Evolutionary conservation across 768 basidiomycete genomes (phyloP), one percentile per base, ranked within the genome.

Genomic region (Naganishia vaughanmartiniae): DNA sequence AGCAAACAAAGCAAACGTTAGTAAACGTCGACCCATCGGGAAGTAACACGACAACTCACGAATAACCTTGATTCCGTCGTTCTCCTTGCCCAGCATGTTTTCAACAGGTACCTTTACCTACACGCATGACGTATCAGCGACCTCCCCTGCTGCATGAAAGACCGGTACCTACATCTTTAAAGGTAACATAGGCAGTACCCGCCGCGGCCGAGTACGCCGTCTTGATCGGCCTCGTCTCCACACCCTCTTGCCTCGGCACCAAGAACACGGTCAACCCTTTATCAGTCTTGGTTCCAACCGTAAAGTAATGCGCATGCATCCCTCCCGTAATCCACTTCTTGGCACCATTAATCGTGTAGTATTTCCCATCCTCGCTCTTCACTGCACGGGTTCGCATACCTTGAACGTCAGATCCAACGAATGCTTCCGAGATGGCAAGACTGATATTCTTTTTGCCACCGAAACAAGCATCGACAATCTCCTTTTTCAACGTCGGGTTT

Each of bases 121-220:
- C 57, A 15, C 34, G 34, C 10, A 58, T 39, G 19, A 4, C 34
- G 10, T 1, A 4, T 39, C 39, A 30, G 24, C 60, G n/a, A 46
- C 24, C 24, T 4, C 17, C 24, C 17, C 1, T 45, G 57, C 19
- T 15, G 17, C 14, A 15, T 42, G 7, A 24, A 51, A 4, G 7
- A 51, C n/a, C n/a, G 48, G 7, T n/a, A 63, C 60, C 42, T 63
- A 63, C 60, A 90, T 34, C 87, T 88, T 92, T 77, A 74, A 93
- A 93, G 0, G 86, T 89, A 33, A 95, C 87, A 75, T 87, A 93
- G 3, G 80, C 79, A 0, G 94, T 96, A 12, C 94, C 94, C 17
- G 94, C 94, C 4, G 91, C 83, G 0, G 88, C 75, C 0, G 92
- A 93, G 80, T 98, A 94, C n/a, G 87, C 88, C 0, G 92, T 93